Evolutionary conservation across 208 protist genomes (phyloP), one percentile per base, ranked within the genome.

Genomic region (Leishmania arabica): DNA sequence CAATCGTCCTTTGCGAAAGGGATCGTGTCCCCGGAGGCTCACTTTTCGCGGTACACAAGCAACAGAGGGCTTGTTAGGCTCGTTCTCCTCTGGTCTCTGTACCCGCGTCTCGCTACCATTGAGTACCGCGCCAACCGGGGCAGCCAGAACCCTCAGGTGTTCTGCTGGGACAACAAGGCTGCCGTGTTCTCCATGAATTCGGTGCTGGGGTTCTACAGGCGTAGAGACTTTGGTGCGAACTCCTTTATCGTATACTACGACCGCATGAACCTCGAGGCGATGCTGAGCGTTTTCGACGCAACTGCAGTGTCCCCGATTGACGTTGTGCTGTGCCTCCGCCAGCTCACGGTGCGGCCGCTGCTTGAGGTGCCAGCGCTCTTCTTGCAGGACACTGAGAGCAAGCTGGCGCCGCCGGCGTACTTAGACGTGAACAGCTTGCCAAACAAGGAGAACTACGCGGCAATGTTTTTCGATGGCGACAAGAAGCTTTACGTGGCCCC

Each of bases 131-230:
- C 86, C 2, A 93, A 91, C 69, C 89, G 90, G 17, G 83, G 82
- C 47, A 77, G 69, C 1, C 88, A 85, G 27, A 82, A 84, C 27
- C 83, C 91, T 51, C 86, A 93, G 72, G 83, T 95, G 42, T 89
- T 92, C 79, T 96, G 92, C 79, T 96, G 92, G 92, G 94, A 97
- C 82, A 94, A 95, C 86, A 95, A 95, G 76, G 71, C 87, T 19
- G 86, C 89, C 1, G 80, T 87, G 24, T 83, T 95, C 77, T 84
- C 86, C 15, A 83, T 80, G 71, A 84, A 87, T 81, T 95, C 88
- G 40, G 87, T 87, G 70, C 82, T 97, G 42, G 72, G 78, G n/a
- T 84, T 77, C 74, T 77, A 82, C 65, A 90, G 92, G 42, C 86
- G 81, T 37, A 74, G 75, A 15, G 89, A 95, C 78, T 89, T 94